Evolutionary conservation across 108 stramenopile genomes (phyloP).

Genomic region (Skeletonema menzelii): DNA sequence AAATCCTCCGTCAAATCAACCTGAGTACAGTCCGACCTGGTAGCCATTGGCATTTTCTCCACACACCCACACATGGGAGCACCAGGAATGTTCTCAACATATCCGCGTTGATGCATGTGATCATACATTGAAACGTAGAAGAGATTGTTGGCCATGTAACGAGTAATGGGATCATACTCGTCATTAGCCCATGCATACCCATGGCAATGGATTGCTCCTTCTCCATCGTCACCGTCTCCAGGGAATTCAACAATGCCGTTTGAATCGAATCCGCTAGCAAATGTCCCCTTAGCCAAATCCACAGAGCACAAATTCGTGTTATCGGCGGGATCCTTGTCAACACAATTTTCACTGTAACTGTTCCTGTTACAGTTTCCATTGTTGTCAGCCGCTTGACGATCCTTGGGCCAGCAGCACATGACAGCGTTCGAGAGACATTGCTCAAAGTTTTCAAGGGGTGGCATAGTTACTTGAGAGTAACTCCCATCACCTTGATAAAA

Average conservation of each 20-base stretch:
- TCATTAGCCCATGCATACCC: slow-evolving; percentile 55
- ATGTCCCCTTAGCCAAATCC: slow-evolving; percentile 9
- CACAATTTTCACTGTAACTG: slow-evolving; percentile 37
- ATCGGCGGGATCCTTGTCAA: slow-evolving; percentile 56
- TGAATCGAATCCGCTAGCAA: slow-evolving; percentile 8
- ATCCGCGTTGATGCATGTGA: slow-evolving; percentile 58
- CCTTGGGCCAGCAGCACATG: slow-evolving; percentile 60
- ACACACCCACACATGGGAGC: slow-evolving; percentile 57
- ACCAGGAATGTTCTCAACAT: slow-evolving; percentile 48
- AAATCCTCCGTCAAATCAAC: slow-evolving; percentile 30
- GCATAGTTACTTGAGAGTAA: slow-evolving; percentile 19
- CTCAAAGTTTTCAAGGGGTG: slow-evolving; percentile 31
- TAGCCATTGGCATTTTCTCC: slow-evolving; percentile 58
- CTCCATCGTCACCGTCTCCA: slow-evolving; percentile 24
- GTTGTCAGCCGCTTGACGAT: slow-evolving; percentile 59
- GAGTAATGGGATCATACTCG: slow-evolving; percentile 7
- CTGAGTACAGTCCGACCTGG: slow-evolving; percentile 58
- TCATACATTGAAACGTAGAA: slow-evolving; percentile 63
- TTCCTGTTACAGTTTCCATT: slow-evolving; percentile 54
- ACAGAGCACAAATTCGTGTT: slow-evolving; percentile 59
- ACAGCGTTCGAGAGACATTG: slow-evolving; percentile 27
- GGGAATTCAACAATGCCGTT: slow-evolving; percentile 33
- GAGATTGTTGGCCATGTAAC: slow-evolving; percentile 55
- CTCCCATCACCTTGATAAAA: slow-evolving; percentile 29
- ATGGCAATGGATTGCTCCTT: slow-evolving; percentile 58